Conservation (phyloP, 1,139 yeast species). For the Pichia sp. region DNA sequence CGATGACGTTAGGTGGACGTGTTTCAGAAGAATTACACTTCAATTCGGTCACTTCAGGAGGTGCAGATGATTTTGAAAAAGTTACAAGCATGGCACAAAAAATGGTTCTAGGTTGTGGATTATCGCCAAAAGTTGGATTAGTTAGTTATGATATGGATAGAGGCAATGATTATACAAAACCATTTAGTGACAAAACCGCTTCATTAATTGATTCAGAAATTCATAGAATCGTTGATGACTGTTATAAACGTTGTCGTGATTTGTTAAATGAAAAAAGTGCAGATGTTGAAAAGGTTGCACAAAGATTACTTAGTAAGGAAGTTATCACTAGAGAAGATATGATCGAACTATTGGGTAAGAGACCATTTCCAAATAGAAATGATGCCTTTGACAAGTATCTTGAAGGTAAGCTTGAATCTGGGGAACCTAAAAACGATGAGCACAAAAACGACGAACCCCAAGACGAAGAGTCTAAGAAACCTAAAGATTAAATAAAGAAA, state of each 20-base stretch:
- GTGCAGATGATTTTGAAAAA: constrained; percentile 91
- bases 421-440: background rate
- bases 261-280: constrained; percentile 63
- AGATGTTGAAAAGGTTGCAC: constrained; percentile 81
- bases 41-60: constrained; percentile 88
- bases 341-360: constrained; percentile 64
- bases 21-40: constrained; percentile 93
- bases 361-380: constrained; percentile 74
- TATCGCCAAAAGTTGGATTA: constrained; percentile 81
- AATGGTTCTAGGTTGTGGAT: constrained; percentile 89
- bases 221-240: constrained; percentile 69
- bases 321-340: constrained; percentile 77
- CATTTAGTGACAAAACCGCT: constrained; percentile 86
- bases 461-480: background rate
- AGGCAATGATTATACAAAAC: constrained; percentile 59
- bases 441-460: background rate
- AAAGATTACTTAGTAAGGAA: constrained; percentile 67
- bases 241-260: constrained; percentile 62
- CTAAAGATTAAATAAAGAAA: background rate
- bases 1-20: constrained; percentile 95
- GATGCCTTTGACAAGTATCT: constrained; percentile 89
- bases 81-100: constrained; percentile 92
- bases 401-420: constrained; percentile 13
- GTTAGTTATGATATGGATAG: constrained; percentile 45
- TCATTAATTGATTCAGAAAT: constrained; percentile 77